These are phyloP conservation scores for Silene latifolia DNA, from an alignment of 148 eudicot species.

Conservation along the genomic window DNA sequence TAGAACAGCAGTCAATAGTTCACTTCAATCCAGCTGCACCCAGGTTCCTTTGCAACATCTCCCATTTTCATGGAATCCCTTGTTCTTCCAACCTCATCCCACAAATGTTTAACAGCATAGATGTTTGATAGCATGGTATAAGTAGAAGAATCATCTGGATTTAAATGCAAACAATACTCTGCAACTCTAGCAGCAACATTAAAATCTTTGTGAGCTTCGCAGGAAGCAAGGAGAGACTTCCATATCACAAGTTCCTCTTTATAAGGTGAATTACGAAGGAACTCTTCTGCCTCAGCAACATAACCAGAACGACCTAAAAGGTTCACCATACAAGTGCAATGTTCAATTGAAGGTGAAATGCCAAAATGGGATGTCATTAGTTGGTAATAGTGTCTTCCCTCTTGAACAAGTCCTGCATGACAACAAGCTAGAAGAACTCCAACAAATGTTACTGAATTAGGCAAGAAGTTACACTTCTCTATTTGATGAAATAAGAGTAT, in stretches of 20 bases:
- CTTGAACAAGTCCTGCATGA: constrained; percentile 56
- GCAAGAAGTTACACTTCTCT: constrained; percentile 27
- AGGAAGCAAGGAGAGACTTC: constrained; percentile 77
- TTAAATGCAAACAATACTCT: constrained; percentile 46
- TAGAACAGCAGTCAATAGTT: constrained; percentile 14
- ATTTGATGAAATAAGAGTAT: constrained; percentile 38
- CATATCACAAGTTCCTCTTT: constrained; percentile 61
- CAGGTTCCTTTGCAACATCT: constrained; percentile 54
- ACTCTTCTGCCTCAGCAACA: constrained; percentile 39
- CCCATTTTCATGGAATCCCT: constrained; percentile 51
- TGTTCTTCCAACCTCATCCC: constrained; percentile 64
- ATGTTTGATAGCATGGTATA: constrained; percentile 74
- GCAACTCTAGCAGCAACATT: constrained; percentile 67
- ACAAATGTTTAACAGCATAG: constrained; percentile 61
- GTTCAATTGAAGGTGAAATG: constrained; percentile 59
- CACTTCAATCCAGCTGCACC: constrained; percentile 67
- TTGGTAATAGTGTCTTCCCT: constrained; percentile 47
- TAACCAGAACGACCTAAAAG: constrained; percentile 69
- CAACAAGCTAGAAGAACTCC: constrained; percentile 69
- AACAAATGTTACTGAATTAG: constrained; percentile 40
- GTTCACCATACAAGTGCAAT: constrained; percentile 72
- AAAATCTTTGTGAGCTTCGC: constrained; percentile 57
- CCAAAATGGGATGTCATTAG: constrained; percentile 52
- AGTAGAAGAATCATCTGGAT: constrained; percentile 61
- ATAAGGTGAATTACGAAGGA: constrained; percentile 36